Base-by-base conservation (phyloP, 805 yeast species). In the Candida odintsovae region DNA sequence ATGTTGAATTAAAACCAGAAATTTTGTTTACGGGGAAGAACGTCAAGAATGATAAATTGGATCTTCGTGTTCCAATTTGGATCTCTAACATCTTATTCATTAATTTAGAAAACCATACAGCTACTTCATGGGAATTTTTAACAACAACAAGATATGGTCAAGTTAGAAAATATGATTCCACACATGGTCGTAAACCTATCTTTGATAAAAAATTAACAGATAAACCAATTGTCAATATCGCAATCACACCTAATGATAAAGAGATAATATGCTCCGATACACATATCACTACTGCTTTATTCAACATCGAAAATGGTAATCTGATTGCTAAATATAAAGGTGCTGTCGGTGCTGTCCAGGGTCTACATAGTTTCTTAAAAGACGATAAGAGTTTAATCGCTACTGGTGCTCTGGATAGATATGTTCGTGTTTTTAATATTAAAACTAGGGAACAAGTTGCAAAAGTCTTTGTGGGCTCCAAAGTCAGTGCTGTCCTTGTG, bases 351-450 rank as follows among this genome's bases (percentile, higher is more conserved):
- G 83, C 90, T 1, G 80, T 85, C 40, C 65, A 65, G 22, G 52
- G 67, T 4, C 50, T 63, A 18, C 61, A 49, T 45, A 48, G 64
- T 18, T 44, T 51, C 29, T 45, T 59, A 10, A 28, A 43, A 4
- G 57, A 58, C 1, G 64, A 68, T 11, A 66, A 69, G 5, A 71
- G 72, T 10, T 59, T 83, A 25, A 58, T 90, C 8, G 81, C 82
- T 2, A 73, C 87, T 18, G 97, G 95, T 39, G 95, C 97, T 0
- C 73, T 90, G 20, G 99, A 94, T 60, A 75, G 96, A 57, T 92
- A 89, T 57, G 72, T 88, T 23, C 76, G 97, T 48, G 87, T 86
- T 4, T 92, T 77, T 64, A 84, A 89, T 50, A 61, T 80, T 5
- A 67, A 67, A 2, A 66, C 80, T 1, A 73, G 95, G 43, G 76